Conservation (phyloP, 1,284 basidiomycete species). For the Salmacisia buchloeana region DNA sequence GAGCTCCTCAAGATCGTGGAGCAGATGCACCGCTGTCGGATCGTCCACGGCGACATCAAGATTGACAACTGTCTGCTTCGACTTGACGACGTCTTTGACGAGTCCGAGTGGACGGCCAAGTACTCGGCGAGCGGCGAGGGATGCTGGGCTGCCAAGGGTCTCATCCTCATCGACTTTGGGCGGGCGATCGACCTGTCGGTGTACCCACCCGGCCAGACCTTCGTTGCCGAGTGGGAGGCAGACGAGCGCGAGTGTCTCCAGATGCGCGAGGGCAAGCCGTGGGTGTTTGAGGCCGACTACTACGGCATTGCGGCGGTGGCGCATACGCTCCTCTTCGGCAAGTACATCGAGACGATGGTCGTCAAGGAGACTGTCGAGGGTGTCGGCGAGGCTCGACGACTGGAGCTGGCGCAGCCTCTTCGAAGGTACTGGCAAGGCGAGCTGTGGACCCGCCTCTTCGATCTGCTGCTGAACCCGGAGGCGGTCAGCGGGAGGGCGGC, state of each 20-base stretch:
- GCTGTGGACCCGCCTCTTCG: slow-evolving; percentile 79
- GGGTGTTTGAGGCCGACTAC: slow-evolving; percentile 94
- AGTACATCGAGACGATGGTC: slow-evolving; percentile 61
- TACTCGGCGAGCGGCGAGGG: slow-evolving; percentile 71
- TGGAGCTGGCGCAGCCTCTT: slow-evolving; percentile 60
- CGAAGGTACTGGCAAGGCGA: slow-evolving; percentile 94
- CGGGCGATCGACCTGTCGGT: slow-evolving; percentile 82
- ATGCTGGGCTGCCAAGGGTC: slow-evolving; percentile 81
- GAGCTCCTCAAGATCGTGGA: slow-evolving; percentile 81
- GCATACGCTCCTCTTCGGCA: slow-evolving; percentile 92
- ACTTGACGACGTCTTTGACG: slow-evolving; percentile 68
- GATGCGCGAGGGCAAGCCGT: slow-evolving; percentile 73
- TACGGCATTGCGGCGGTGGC: slow-evolving; percentile 86
- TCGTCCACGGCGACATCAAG: slow-evolving; percentile 97
- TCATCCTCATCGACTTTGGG: slow-evolving; percentile 94
- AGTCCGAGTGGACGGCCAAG: slow-evolving; percentile 63
- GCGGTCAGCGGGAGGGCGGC: background rate
- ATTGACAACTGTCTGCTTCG: slow-evolving; percentile 96
- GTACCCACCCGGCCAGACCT: slow-evolving; percentile 65
- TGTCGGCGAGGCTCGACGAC: slow-evolving; percentile 53
- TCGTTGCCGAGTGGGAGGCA: slow-evolving; percentile 79
- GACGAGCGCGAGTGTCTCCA: slow-evolving; percentile 79
- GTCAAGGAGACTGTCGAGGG: slow-evolving; percentile 44
- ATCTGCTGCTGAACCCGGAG: slow-evolving; percentile 68
- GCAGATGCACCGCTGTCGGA: slow-evolving; percentile 69